A percentile compares a stretch with the other conserved stretches of the same genome.
phyloP scores from a whole-genome alignment of 441 rosid genomes.

The Isatis lusitanica region DNA sequence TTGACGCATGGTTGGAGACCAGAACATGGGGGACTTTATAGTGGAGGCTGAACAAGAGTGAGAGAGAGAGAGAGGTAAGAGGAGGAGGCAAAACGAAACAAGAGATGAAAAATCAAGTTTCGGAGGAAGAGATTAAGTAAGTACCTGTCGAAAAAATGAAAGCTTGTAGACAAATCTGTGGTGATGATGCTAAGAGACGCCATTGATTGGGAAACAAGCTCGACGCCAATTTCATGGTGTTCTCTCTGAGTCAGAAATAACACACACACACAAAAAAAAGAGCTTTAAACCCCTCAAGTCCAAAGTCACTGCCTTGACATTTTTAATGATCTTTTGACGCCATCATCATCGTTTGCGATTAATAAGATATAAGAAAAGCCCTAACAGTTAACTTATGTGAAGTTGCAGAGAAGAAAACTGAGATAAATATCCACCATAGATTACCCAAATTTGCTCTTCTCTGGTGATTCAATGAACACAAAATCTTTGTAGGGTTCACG shows the following conservation, averaged over 20 bases:
- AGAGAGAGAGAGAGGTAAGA: neutral
- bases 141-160: conserved; percentile 24
- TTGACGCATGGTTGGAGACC: conserved; percentile 41
- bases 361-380: neutral
- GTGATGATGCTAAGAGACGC: conserved; percentile 35
- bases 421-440: no score
- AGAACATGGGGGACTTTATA: conserved; percentile 11
- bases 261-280: neutral
- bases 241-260: neutral
- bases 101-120: neutral
- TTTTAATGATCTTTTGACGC: neutral
- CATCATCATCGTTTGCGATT: neutral
- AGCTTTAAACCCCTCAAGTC: neutral
- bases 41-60: conserved; percentile 18
- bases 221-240: conserved; percentile 35
- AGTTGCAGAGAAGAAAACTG: neutral
- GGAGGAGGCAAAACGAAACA: neutral
- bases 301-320: neutral
- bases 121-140: neutral
- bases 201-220: conserved; percentile 40
- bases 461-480: neutral
- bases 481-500: neutral
- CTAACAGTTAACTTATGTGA: neutral
- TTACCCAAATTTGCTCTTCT: neutral
- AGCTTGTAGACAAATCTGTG: conserved; percentile 28